Evolutionary conservation across 169 alveolate species (phyloP), one percentile per base, ranked within the genome.

Genomic region (Cryptosporidium baileyi): DNA sequence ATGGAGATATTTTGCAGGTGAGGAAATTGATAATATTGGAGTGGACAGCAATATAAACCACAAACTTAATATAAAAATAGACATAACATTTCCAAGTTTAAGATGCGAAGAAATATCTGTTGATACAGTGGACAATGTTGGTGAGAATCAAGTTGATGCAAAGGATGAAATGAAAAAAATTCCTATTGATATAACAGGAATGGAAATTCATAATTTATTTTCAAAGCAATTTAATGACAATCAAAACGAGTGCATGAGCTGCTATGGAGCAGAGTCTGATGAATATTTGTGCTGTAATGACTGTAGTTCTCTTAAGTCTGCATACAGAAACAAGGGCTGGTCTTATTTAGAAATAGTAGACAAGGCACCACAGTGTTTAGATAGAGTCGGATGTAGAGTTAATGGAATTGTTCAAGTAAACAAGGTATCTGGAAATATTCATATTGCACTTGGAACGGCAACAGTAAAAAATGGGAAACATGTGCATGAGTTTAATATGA

Each of bases 401-500:
- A 11, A 26, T 17, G 89, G 89, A 52, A 61, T 26, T 28, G 43
- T 81, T 6, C 79, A 63, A 26, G 89, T 81, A 51, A 81, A 81
- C 49, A 81, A 44, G 32, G 89, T 81, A 19, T 63, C 82, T 7
- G 89, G 89, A 43, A 81, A 81, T 32, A 45, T 81, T 67, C 89
- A 81, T 40, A 82, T 81, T 15, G 89, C 89, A 28, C 74, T 81
- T 15, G 89, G 89, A 57, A 43, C 30, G 4, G 80, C 89, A 41
- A 60, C 80, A 1, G 57, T 81, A 13, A 81, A 34, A 44, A 49
- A 62, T 81, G 89, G 89, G 8, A 81, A 81, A 17, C 89, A 81
- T 67, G 81, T 81, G 13, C 89, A 81, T 61, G 89, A 81, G 51
- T 81, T 81, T 24, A 81, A 81, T 59, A 67, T 81, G 80, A 63